These are phyloP conservation scores for Penicillium longicatenatum DNA, from an alignment of 495 filamentous ascomycete species.

Conservation along the genomic window DNA sequence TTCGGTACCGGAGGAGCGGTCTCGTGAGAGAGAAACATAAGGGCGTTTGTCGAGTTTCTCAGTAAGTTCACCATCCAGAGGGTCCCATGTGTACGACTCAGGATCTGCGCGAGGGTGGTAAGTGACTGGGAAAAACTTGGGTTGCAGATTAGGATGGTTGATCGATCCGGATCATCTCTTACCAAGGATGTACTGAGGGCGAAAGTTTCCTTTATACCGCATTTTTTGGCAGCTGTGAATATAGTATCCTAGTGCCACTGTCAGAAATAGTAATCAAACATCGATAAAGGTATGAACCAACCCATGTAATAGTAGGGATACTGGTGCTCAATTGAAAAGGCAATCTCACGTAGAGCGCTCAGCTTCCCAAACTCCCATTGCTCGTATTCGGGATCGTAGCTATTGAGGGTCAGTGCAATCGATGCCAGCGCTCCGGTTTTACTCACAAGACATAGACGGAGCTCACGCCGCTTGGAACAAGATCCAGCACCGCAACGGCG, in stretches of 20 bases:
- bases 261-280: not conserved
- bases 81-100: slow-evolving; percentile 72
- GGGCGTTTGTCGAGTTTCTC: slow-evolving; percentile 62
- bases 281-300: slow-evolving; percentile 24
- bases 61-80: slow-evolving; percentile 66
- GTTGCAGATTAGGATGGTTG: not conserved
- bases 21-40: slow-evolving; percentile 68
- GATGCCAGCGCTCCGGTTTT: not conserved
- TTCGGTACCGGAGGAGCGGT: slow-evolving; percentile 30
- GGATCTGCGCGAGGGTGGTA: slow-evolving; percentile 54
- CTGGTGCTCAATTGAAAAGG: slow-evolving; percentile 69
- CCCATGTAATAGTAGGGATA: slow-evolving; percentile 81
- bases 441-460: slow-evolving; percentile 87
- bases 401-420: slow-evolving; percentile 23
- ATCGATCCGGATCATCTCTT: slow-evolving; percentile 7
- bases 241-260: slow-evolving; percentile 56
- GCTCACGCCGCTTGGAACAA: slow-evolving; percentile 85
- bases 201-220: slow-evolving; percentile 88
- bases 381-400: slow-evolving; percentile 80
- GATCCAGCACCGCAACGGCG: slow-evolving; percentile 85
- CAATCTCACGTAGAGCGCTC: slow-evolving; percentile 81
- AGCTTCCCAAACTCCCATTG: slow-evolving; percentile 84
- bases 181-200: slow-evolving; percentile 79
- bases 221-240: slow-evolving; percentile 76
- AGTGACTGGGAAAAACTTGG: not conserved